A percentile compares a stretch with the other conserved stretches of the same genome.
phyloP scores from a whole-genome alignment of 176 grass and related monocot species.

The Lolium multiflorum region DNA sequence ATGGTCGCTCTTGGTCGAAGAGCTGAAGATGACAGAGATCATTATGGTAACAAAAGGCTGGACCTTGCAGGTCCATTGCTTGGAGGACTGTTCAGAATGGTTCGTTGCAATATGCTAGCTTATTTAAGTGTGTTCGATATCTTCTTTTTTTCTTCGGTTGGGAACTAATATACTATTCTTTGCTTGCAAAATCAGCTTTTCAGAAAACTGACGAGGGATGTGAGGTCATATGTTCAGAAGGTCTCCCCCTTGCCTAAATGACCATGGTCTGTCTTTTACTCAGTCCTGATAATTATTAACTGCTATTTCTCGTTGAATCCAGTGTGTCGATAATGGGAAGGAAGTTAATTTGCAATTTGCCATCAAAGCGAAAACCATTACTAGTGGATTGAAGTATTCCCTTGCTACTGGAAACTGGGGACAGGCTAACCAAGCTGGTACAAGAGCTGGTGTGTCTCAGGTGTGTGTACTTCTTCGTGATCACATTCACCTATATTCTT shows the following conservation, averaged over 20 bases:
- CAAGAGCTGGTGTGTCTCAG: slow-evolving; percentile 96
- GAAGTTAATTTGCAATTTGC: slow-evolving; percentile 99
- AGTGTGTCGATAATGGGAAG: slow-evolving; percentile 99
- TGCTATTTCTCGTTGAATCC: slow-evolving; percentile 39
- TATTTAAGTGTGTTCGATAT: slow-evolving; percentile 12
- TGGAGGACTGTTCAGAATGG: slow-evolving; percentile 96
- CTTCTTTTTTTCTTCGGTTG: slow-evolving; percentile 26
- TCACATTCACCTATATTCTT: not conserved
- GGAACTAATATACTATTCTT: not conserved
- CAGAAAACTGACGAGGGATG: slow-evolving; percentile 97
- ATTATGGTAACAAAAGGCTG: slow-evolving; percentile 99
- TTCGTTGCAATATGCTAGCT: slow-evolving; percentile 52
- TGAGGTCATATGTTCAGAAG: slow-evolving; percentile 99
- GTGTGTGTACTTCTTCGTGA: slow-evolving; percentile 45
- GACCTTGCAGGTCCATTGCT: slow-evolving; percentile 99
- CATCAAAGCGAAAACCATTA: slow-evolving; percentile 99
- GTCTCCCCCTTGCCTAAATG: slow-evolving; percentile 49
- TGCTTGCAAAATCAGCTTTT: slow-evolving; percentile 75
- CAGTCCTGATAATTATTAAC: slow-evolving; percentile 39
- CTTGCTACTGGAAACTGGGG: slow-evolving; percentile 95
- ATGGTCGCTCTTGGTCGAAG: slow-evolving; percentile 95
- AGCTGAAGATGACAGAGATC: slow-evolving; percentile 96
- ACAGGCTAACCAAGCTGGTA: slow-evolving; percentile 93
- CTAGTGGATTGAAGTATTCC: slow-evolving; percentile 85
- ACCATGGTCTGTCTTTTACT: slow-evolving; percentile 6